Percentiles rank a stretch among this genome's conserved stretches.
Conservation (phyloP, 495 filamentous ascomycete species). For the Hypoxylon crocopeplum region DNA sequence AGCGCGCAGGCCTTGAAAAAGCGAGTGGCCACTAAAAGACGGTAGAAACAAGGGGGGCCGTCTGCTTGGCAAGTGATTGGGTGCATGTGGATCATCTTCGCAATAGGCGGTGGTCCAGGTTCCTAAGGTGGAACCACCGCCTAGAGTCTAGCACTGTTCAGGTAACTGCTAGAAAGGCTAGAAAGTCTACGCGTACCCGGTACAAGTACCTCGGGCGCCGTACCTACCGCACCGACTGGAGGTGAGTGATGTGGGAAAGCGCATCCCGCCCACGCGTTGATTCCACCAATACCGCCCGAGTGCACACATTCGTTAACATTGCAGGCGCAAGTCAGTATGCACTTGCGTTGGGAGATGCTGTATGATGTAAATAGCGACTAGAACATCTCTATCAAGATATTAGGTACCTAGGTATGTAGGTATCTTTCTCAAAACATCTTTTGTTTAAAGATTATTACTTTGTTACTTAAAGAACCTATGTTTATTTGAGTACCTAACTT, state of each 20-base stretch:
- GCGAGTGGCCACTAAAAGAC: slow-evolving; percentile 22
- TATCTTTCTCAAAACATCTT: too few relatives aligned
- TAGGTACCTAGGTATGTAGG: background rate
- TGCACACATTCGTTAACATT: background rate
- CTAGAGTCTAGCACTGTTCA: slow-evolving; percentile 22
- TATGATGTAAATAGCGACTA: too few relatives aligned
- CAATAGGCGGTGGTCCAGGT: slow-evolving; percentile 25
- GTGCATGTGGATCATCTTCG: slow-evolving; percentile 3
- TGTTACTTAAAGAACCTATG: too few relatives aligned
- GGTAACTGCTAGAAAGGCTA: slow-evolving; percentile 24
- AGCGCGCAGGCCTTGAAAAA: slow-evolving; percentile 24
- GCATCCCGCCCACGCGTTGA: slow-evolving; percentile 4
- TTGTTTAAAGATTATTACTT: too few relatives aligned
- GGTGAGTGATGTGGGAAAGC: background rate
- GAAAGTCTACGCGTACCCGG: background rate
- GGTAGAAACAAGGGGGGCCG: slow-evolving; percentile 20
- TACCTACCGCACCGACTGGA: too few relatives aligned
- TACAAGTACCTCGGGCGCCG: background rate
- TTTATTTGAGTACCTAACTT: background rate
- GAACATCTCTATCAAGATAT: too few relatives aligned
- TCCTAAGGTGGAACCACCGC: slow-evolving; percentile 5
- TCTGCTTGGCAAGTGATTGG: slow-evolving; percentile 3
- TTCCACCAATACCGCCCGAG: slow-evolving; percentile 16
- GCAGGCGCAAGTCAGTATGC: too few relatives aligned
- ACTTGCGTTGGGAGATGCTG: too few relatives aligned